These are phyloP conservation scores for Parastagonospora avenae DNA, from an alignment of 2,329 filamentous ascomycete genomes.

Conservation along the genomic window DNA sequence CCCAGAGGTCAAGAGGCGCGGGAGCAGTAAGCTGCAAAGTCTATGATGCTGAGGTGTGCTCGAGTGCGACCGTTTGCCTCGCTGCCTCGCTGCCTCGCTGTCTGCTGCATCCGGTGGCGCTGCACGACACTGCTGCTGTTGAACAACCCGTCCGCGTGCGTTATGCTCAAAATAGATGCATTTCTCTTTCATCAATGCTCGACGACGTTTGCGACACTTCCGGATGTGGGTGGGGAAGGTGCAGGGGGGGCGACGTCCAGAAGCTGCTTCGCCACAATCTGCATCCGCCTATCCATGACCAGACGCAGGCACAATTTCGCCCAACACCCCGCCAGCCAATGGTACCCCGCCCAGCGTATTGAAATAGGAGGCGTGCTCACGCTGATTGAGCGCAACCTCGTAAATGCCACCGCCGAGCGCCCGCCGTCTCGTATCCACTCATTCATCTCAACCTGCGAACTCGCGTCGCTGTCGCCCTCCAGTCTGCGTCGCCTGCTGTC, in stretches of 20 bases:
- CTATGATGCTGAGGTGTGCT: no score
- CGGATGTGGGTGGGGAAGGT: slow-evolving; percentile 18
- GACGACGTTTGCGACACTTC: slow-evolving; percentile 5
- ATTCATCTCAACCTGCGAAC: not conserved
- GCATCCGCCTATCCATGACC: slow-evolving; percentile 7
- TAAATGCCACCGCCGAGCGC: not conserved
- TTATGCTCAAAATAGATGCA: slow-evolving; percentile 16
- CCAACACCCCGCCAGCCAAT: slow-evolving; percentile 8
- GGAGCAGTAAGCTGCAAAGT: slow-evolving; percentile 9
- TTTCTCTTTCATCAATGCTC: slow-evolving; percentile 2
- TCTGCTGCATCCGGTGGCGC: slow-evolving; percentile 2
- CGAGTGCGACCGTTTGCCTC: not conserved
- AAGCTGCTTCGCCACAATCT: slow-evolving; percentile 32
- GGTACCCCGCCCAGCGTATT: not conserved
- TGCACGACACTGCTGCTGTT: not conserved
- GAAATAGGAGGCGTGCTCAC: slow-evolving; percentile 2
- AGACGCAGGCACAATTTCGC: slow-evolving; percentile 24
- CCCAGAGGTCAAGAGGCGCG: slow-evolving; percentile 11
- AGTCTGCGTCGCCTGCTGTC: not conserved
- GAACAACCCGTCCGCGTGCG: slow-evolving; percentile 5
- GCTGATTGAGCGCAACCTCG: slow-evolving; percentile 10
- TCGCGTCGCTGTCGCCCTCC: not conserved
- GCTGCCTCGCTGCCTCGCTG: not conserved
- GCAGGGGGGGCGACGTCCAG: slow-evolving; percentile 8
- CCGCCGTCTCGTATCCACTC: slow-evolving; percentile 1